Base-by-base conservation (phyloP, 306 rosid genomes). In the Begonia loranthoides region DNA sequence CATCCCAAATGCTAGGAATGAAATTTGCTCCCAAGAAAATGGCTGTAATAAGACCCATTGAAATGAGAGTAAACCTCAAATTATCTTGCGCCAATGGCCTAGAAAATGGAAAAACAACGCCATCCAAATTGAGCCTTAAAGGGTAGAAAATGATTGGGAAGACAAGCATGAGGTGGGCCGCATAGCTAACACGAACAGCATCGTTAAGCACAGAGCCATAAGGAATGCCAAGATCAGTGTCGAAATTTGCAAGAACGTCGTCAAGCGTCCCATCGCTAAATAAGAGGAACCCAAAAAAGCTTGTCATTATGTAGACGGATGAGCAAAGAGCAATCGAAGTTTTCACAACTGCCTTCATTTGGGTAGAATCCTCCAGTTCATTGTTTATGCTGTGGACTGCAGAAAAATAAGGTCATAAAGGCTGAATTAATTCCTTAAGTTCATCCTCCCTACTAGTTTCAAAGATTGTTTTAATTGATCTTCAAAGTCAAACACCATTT, bases 1-100 rank as follows among this genome's bases (percentile, higher is more conserved):
- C 81, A 12, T 63, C 77, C 81, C 81, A 75, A 12, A 67, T 75
- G 60, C 61, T 70, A 17, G 77, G 77, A 47, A 75, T 67, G 69
- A 56, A 67, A 55, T 56, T 70, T 50, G 81, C 77, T 38, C 71
- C 81, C 63, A 67, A 41, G 74, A 70, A 66, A 56, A 64, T 56
- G 13, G 63, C 11, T 9, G 34, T 10, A 48, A 64, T 45, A 49
- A 75, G 64, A 28, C 60, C 74, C 0, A 28, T 2, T 6, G 54
- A 57, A 51, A 67, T 38, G 55, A 62, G 17, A 14, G 62, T 59
- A 62, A 74, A 70, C 15, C 80, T 74, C 41, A 17, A 50, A 47
- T 62, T 66, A 61, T 70, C 64, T 16, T 38, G 62, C 9, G 49
- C 49, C 67, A 66, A 57, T 44, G 73, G 67, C 45, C 63, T 56